These are phyloP conservation scores for Cyphellophora europaea DNA, from an alignment of 2,329 filamentous ascomycete species.

Conservation along the genomic window DNA sequence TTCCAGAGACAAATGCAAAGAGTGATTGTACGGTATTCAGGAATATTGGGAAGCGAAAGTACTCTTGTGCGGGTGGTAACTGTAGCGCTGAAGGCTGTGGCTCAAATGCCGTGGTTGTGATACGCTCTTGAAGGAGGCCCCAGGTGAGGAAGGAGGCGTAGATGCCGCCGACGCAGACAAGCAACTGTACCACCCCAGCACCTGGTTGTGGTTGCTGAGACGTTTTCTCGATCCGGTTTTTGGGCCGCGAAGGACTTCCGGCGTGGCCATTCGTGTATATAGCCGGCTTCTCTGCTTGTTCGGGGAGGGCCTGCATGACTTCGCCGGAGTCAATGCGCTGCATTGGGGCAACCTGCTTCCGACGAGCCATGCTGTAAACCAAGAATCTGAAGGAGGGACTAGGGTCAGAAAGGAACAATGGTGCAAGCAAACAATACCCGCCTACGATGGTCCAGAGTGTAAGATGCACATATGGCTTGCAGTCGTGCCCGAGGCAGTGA, in stretches of 20 bases:
- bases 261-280: constrained; percentile 25
- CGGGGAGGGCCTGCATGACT: constrained; percentile 38
- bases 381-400: too few species aligned
- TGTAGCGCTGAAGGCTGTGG: constrained; percentile 39
- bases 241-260: constrained; percentile 8
- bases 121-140: constrained; percentile 93
- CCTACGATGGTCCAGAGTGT: too few species aligned
- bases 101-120: constrained; percentile 85
- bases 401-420: too few species aligned
- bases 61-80: constrained; percentile 39
- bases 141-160: constrained; percentile 95
- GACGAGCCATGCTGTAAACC: constrained; percentile 59
- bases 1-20: constrained; percentile 76
- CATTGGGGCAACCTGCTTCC: constrained; percentile 57
- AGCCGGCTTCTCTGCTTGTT: constrained; percentile 21
- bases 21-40: constrained; percentile 92
- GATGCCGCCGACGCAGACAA: constrained; percentile 86
- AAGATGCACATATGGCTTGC: too few species aligned
- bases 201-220: constrained; percentile 28
- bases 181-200: constrained; percentile 64
- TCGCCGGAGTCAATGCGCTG: constrained; percentile 60
- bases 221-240: not conserved
- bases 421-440: too few species aligned
- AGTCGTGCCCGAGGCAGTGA: too few species aligned
- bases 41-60: constrained; percentile 89